These are phyloP conservation scores for Lecanicillium sp. DNA, from an alignment of 2,329 filamentous ascomycete genomes.

Conservation along the genomic window DNA sequence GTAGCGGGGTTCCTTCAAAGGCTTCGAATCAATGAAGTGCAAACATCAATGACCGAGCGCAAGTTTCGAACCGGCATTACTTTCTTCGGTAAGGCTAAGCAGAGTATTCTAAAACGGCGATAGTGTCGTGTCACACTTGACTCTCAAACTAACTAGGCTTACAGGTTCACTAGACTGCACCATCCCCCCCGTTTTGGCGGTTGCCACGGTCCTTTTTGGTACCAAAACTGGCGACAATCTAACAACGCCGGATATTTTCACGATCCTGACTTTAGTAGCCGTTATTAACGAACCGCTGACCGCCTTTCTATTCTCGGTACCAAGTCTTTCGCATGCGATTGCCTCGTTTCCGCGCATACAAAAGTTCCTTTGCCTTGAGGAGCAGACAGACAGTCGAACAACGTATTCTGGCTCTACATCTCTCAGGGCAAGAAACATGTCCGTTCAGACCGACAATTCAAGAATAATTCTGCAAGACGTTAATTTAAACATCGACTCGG, in stretches of 20 bases:
- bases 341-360: slow-evolving; percentile 3
- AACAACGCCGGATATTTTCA: background rate
- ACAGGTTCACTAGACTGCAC: background rate
- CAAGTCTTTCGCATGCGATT: background rate
- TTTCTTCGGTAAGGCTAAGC: too few relatives aligned
- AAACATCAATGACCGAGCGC: background rate
- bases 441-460: background rate
- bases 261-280: background rate
- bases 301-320: background rate
- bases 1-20: background rate
- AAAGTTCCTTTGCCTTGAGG: background rate
- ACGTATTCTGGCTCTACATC: too few relatives aligned
- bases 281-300: background rate
- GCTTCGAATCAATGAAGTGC: background rate
- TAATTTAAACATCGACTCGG: background rate
- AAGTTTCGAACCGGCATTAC: slow-evolving; percentile 23
- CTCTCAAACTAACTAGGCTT: background rate
- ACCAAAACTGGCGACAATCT: background rate
- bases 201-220: slow-evolving; percentile 2
- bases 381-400: background rate
- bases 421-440: background rate
- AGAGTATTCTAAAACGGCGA: too few relatives aligned
- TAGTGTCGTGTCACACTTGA: too few relatives aligned
- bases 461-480: background rate
- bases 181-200: background rate